Conservation (phyloP, 2,329 filamentous ascomycete genomes). For the Botrytis medusae region DNA sequence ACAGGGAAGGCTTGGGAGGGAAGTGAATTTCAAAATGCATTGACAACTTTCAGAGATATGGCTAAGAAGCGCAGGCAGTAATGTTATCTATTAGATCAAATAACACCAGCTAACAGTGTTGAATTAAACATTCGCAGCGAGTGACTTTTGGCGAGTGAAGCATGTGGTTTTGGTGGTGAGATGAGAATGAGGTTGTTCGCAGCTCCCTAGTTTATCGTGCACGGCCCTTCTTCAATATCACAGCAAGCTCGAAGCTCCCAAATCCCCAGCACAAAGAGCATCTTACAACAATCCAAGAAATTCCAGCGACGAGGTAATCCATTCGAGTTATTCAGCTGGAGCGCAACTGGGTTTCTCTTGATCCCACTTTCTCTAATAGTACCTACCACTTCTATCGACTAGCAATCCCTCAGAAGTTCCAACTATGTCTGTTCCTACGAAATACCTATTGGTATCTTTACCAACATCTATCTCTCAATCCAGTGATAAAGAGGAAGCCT, state of each 20-base stretch:
- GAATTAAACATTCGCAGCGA: neutral
- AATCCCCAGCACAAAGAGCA: conserved; percentile 6
- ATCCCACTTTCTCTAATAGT: too few relatives aligned
- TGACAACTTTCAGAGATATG: neutral
- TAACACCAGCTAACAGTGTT: neutral
- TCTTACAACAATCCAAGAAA: conserved; percentile 9
- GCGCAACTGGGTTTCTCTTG: neutral
- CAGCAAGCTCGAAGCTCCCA: conserved; percentile 25
- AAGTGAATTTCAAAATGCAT: neutral
- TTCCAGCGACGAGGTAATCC: neutral
- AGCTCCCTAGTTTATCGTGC: conserved; percentile 22
- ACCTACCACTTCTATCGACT: neutral
- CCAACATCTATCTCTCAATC: conserved; percentile 84
- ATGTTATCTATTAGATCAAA: neutral
- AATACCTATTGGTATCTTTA: conserved; percentile 86
- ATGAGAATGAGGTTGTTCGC: conserved; percentile 5
- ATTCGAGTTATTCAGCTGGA: neutral
- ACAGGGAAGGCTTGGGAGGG: neutral
- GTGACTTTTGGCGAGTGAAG: neutral
- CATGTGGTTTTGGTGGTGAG: neutral
- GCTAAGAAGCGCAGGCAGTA: neutral
- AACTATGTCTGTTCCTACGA: conserved; percentile 43
- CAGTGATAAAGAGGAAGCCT: conserved; percentile 75
- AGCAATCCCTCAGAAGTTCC: conserved; percentile 9
- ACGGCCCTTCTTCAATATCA: conserved; percentile 20